These are phyloP conservation scores for Penicillium sp. DNA, from an alignment of 2,329 filamentous ascomycete species.

Conservation along the genomic window DNA sequence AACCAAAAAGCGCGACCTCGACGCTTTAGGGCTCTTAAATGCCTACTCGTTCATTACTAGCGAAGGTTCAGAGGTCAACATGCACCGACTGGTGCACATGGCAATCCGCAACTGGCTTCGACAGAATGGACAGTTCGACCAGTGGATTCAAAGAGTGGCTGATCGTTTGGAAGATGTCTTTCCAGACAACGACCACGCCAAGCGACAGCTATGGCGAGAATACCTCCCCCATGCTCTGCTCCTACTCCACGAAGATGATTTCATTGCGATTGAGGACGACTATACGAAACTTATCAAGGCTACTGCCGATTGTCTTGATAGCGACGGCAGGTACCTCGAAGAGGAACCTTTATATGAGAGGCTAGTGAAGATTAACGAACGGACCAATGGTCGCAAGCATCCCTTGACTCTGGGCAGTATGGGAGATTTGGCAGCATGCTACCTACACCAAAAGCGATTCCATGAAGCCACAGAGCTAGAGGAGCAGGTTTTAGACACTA, in stretches of 20 bases:
- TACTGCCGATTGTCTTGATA: not conserved
- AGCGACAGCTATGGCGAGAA: constrained; percentile 24
- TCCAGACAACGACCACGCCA: constrained; percentile 13
- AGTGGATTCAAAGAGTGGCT: constrained; percentile 2
- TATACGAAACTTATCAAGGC: too few relatives aligned
- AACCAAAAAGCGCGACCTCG: not conserved
- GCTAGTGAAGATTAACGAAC: not conserved
- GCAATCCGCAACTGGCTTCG: constrained; percentile 34
- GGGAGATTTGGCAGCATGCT: too few relatives aligned
- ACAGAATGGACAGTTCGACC: constrained; percentile 6
- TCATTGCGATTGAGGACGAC: not conserved
- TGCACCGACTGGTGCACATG: constrained; percentile 40
- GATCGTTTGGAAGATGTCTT: constrained; percentile 17
- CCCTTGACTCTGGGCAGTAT: not conserved
- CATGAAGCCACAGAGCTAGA: not conserved
- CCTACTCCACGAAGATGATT: not conserved
- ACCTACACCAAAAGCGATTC: not conserved
- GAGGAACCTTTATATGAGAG: not conserved
- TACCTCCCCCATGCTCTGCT: not conserved
- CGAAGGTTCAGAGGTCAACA: constrained; percentile 12
- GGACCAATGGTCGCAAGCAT: not conserved
- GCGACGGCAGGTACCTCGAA: not conserved
- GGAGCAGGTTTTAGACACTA: not conserved
- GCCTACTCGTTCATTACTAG: constrained; percentile 27
- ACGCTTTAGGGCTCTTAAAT: constrained; percentile 29